phyloP scores from a whole-genome alignment of 2,329 filamentous ascomycete genomes.

The Fusarium pseudonygamai region DNA sequence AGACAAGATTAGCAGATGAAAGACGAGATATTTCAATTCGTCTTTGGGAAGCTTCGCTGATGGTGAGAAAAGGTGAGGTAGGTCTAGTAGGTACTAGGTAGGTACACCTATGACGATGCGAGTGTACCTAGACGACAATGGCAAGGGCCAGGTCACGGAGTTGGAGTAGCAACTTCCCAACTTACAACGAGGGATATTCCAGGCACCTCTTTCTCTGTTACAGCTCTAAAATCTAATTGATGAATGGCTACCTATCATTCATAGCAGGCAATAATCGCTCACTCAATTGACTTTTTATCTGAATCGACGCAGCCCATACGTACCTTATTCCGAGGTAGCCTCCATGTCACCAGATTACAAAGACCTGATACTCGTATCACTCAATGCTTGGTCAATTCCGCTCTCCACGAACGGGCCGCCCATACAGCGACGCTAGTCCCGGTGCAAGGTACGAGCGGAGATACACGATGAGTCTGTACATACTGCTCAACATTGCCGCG shows the following conservation, averaged over 20 bases:
- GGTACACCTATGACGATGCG: not conserved
- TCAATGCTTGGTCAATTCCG: constrained; percentile 17
- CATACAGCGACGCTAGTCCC: constrained; percentile 22
- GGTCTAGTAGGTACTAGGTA: not conserved
- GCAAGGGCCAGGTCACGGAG: not conserved
- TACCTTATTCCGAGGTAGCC: constrained; percentile 24
- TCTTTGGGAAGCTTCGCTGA: constrained; percentile 17
- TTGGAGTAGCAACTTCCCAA: constrained; percentile 7
- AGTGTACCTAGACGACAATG: not conserved
- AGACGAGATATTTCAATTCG: not conserved
- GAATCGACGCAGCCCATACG: constrained; percentile 10
- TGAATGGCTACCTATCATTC: too few relatives aligned
- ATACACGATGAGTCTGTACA: constrained; percentile 15
- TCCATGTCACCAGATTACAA: constrained; percentile 30
- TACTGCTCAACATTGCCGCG: constrained; percentile 8
- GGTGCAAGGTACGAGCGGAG: constrained; percentile 28
- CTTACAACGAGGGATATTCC: constrained; percentile 26
- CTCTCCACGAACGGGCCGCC: constrained; percentile 34
- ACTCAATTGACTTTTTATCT: constrained; percentile 5
- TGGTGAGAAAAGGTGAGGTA: not conserved
- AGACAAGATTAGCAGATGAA: not conserved
- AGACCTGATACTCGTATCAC: constrained; percentile 9
- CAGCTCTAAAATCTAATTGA: not conserved
- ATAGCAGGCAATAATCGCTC: constrained; percentile 34
- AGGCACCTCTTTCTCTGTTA: constrained; percentile 4